A percentile compares a stretch with the other conserved stretches of the same genome.
Conservation (phyloP, 2,329 filamentous ascomycete species). For the Dichotomopilus funicola region DNA sequence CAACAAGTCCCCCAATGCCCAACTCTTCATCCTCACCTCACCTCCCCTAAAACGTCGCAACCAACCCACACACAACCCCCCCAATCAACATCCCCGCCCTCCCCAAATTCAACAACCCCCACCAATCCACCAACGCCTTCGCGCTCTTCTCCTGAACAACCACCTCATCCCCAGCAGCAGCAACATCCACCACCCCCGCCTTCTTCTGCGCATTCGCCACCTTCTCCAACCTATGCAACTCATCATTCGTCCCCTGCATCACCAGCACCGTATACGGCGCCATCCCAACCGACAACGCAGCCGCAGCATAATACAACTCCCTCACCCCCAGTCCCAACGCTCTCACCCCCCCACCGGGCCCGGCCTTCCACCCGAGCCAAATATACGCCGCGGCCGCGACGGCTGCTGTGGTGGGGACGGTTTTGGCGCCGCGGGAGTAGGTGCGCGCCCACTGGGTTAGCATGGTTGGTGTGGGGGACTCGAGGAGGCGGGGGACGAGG, state of each 20-base stretch:
- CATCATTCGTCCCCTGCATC: conserved; percentile 42
- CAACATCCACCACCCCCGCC: conserved; percentile 30
- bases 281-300: conserved; percentile 38
- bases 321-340: background rate
- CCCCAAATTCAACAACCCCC: conserved; percentile 47
- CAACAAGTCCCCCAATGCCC: background rate
- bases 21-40: background rate
- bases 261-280: conserved; percentile 46
- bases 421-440: conserved; percentile 34
- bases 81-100: conserved; percentile 20
- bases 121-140: conserved; percentile 48
- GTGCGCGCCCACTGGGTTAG: conserved; percentile 47
- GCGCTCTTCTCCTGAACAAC: conserved; percentile 33
- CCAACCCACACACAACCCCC: conserved; percentile 27
- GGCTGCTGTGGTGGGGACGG: conserved; percentile 35
- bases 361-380: conserved; percentile 32
- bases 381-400: conserved; percentile 36
- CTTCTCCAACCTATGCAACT: conserved; percentile 38
- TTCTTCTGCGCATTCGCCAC: conserved; percentile 25
- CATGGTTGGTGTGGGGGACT: conserved; percentile 48
- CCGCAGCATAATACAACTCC: conserved; percentile 31
- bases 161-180: no score
- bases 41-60: conserved; percentile 20
- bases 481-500: conserved; percentile 46
- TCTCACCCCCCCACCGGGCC: background rate